Conservation (phyloP, 164 flowering plant genomes). For the Dillenia turbinata region DNA sequence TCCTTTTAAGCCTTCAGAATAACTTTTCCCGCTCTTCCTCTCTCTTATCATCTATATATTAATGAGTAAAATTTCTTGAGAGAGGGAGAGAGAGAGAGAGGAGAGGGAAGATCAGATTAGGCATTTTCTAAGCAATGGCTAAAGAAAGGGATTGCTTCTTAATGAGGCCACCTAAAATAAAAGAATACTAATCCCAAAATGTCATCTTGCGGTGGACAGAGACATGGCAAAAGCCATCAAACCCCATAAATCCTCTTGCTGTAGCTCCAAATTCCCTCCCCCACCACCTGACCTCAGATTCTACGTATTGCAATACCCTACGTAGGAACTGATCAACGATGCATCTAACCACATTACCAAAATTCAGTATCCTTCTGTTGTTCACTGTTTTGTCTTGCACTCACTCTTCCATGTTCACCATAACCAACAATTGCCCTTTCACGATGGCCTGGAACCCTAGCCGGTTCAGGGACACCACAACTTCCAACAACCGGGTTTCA, state of each 20-base stretch:
- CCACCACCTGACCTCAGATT: conserved; percentile 1
- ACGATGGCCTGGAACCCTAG: conserved; percentile 84
- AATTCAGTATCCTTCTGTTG: conserved; percentile 9
- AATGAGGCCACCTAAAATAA: conserved; percentile 23
- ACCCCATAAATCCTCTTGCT: conserved; percentile 5
- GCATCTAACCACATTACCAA: background rate
- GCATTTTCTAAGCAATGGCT: background rate
- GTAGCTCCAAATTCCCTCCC: conserved; percentile 6
- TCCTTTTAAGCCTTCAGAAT: too few relatives aligned
- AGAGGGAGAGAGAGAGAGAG: too few relatives aligned
- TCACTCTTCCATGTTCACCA: conserved; percentile 41
- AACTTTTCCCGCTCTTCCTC: too few relatives aligned
- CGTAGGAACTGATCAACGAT: background rate
- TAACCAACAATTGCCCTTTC: conserved; percentile 61
- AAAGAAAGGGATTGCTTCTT: conserved; percentile 62
- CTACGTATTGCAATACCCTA: background rate
- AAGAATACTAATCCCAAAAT: conserved; percentile 51
- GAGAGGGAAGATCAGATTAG: too few relatives aligned
- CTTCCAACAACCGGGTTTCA: conserved; percentile 61
- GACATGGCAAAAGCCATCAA: conserved; percentile 23
- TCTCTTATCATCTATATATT: too few relatives aligned
- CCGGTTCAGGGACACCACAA: conserved; percentile 60
- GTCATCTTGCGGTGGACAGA: conserved; percentile 27
- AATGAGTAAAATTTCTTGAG: too few relatives aligned
- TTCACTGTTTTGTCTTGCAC: conserved; percentile 7